Evolutionary conservation across 106 monocot genomes (phyloP).

Genomic region (Platanthera zijinensis): DNA sequence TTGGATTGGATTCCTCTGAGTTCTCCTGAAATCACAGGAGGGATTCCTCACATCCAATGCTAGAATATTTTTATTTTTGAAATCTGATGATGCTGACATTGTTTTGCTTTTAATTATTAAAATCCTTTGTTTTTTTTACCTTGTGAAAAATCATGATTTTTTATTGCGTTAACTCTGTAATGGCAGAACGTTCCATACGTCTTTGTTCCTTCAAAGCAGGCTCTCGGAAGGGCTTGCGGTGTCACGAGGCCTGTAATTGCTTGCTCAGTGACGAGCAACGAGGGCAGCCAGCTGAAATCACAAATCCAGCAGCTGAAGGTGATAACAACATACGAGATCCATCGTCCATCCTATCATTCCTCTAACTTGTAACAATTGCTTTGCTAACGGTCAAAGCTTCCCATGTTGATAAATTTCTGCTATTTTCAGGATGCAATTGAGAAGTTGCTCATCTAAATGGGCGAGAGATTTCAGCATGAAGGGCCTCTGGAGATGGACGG

Average conservation of each 20-base stretch:
- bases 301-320: constrained; percentile 51
- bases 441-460: constrained; percentile 19
- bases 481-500: constrained; percentile 8
- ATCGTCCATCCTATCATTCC: background rate
- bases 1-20: no score
- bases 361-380: background rate
- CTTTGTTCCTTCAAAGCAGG: constrained; percentile 56
- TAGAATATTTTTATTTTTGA: no score
- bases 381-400: background rate
- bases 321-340: background rate
- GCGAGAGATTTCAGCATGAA: constrained; percentile 12
- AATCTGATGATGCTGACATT: no score
- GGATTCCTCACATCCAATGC: no score
- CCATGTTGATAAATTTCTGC: background rate
- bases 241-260: constrained; percentile 52
- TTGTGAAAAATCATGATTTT: no score
- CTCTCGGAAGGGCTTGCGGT: constrained; percentile 54
- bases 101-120: no score
- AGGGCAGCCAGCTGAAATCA: constrained; percentile 53
- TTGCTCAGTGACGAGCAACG: constrained; percentile 53
- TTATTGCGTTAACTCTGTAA: no score
- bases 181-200: constrained; percentile 56
- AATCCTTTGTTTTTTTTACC: no score
- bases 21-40: no score
- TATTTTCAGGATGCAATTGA: constrained; percentile 21